Evolutionary conservation across 164 flowering plant genomes (phyloP), one percentile per base, ranked within the genome.

Genomic region (Chimonanthus salicifolius): DNA sequence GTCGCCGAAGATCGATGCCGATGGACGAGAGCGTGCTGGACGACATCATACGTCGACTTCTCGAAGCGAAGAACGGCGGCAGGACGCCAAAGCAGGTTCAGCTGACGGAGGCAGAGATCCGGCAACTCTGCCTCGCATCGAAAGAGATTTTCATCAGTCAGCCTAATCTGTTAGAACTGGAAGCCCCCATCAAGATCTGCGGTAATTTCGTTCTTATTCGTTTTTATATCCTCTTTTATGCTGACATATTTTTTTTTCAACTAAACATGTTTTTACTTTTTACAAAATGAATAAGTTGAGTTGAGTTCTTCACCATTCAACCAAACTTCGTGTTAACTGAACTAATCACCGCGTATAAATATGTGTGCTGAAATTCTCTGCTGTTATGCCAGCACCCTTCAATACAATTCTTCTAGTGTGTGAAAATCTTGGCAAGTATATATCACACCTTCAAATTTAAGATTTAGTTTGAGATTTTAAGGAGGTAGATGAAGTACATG

Each of bases 101-200:
- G 71, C 80, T 91, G 1, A 80, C 84, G 3, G 92, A 91, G 74
- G 78, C 80, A 4, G 96, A 91, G 76, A 91, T 91, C 58, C 71
- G 82, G 69, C 91, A 85, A 79, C 93, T 90, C 43, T 89, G 96
- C 62, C 4, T 64, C 5, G 58, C 88, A 9, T 78, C 96, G 7
- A 89, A 79, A 80, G 92, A 87, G 77, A 77, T 89, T 49, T 88
- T 90, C 50, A 81, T 87, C 20, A 73, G 81, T 58, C 96, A 91
- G 77, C 93, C 93, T 15, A 91, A 89, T 79, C 88, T 91, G 9
- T 85, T 91, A 7, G 92, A 89, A 80, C 89, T 91, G 13, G 92
- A 89, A 82, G 93, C 93, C 63, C 96, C 96, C 1, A 84, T 91
- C 18, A 89, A 91, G 75, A 89, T 91, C 66, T 91, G 93, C 46